Evolutionary conservation across 75 land plant species (phyloP).

Genomic region (Picea sitchensis): DNA sequence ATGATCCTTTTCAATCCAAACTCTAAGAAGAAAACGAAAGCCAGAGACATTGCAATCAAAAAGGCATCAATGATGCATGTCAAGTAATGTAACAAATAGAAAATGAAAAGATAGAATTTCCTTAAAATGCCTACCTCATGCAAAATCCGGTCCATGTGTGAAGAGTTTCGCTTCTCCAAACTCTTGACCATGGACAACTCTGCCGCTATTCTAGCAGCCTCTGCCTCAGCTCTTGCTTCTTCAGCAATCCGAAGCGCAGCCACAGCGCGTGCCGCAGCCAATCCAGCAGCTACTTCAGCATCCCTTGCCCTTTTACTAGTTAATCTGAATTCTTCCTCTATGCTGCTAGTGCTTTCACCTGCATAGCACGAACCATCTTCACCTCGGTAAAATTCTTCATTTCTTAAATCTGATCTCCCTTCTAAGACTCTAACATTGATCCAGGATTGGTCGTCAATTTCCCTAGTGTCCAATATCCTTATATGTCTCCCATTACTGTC

Average conservation of each 20-base stretch:
- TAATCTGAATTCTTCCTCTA: slow-evolving; percentile 28
- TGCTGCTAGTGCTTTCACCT: slow-evolving; percentile 16
- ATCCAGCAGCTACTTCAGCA: slow-evolving; percentile 45
- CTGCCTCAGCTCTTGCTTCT: slow-evolving; percentile 54
- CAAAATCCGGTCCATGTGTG: not conserved
- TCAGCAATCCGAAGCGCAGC: slow-evolving; percentile 53
- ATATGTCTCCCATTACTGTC: not conserved
- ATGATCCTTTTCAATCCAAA: too few relatives aligned
- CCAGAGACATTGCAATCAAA: too few relatives aligned
- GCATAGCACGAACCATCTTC: slow-evolving; percentile 12
- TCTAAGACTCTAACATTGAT: slow-evolving; percentile 1
- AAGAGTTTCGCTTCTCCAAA: slow-evolving; percentile 12
- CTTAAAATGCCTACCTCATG: not conserved
- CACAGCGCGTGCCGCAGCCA: slow-evolving; percentile 55
- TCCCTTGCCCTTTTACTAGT: slow-evolving; percentile 40
- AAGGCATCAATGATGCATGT: too few relatives aligned
- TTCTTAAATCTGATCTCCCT: not conserved
- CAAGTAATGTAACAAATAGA: too few relatives aligned
- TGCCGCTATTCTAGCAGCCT: slow-evolving; percentile 47
- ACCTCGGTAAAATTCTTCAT: slow-evolving; percentile 18
- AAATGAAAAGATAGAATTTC: not conserved
- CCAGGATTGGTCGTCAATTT: slow-evolving; percentile 21
- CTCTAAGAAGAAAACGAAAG: too few relatives aligned
- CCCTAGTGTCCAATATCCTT: slow-evolving; percentile 5
- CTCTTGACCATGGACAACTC: slow-evolving; percentile 29